These are phyloP conservation scores for Plasmodium gonderi DNA, from an alignment of 169 alveolate genomes.

Conservation along the genomic window DNA sequence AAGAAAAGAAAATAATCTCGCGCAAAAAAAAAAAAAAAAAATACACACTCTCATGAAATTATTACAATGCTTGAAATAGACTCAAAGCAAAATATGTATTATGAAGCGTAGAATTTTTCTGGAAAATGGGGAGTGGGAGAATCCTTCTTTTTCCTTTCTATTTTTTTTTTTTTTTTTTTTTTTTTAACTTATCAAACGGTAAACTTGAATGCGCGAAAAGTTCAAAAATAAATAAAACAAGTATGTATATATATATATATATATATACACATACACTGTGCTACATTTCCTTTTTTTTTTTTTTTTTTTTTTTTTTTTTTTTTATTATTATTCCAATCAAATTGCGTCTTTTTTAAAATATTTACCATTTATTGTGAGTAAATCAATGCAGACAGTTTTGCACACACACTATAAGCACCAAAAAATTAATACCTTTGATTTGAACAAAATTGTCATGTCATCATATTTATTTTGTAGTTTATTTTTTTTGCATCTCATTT, in stretches of 20 bases:
- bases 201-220: not conserved
- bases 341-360: not conserved
- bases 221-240: not conserved
- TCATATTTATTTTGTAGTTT: not conserved
- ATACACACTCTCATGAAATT: not conserved
- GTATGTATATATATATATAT: not conserved
- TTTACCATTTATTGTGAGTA: not conserved
- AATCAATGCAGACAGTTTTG: not conserved
- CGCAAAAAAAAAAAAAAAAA: too few species aligned
- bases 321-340: not conserved
- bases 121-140: conserved; percentile 1
- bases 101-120: not conserved
- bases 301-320: not conserved
- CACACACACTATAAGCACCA: not conserved
- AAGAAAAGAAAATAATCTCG: not conserved
- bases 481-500: too few species aligned
- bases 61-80: not conserved
- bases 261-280: not conserved
- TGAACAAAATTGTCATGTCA: not conserved
- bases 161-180: not conserved
- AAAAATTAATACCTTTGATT: not conserved
- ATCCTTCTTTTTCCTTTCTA: not conserved
- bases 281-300: not conserved
- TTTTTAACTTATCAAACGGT: not conserved
- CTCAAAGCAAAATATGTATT: not conserved